Evolutionary conservation across 306 rosid genomes (phyloP).

Genomic region (Pyrus bretschneideri): DNA sequence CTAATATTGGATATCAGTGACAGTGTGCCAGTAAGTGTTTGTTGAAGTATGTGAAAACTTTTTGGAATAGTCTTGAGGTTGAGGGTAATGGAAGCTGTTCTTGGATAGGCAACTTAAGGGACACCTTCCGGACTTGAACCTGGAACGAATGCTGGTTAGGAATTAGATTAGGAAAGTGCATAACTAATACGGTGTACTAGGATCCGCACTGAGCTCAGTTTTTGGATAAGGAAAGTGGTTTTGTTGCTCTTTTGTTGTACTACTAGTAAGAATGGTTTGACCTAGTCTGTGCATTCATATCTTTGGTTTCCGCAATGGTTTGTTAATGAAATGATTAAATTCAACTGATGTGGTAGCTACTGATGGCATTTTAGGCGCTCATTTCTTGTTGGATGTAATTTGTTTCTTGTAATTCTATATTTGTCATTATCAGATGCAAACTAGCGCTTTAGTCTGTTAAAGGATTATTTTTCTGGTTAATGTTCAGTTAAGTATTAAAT

Average conservation of each 20-base stretch:
- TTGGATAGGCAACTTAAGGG: not conserved
- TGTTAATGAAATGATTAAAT: not conserved
- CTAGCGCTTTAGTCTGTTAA: no score
- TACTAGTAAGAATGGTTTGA: not conserved
- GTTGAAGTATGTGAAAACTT: not conserved
- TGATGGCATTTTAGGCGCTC: not conserved
- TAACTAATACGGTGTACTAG: not conserved
- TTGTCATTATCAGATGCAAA: no score
- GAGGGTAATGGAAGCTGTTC: not conserved
- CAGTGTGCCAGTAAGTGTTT: no score
- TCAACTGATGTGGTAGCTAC: not conserved
- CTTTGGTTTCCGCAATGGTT: not conserved
- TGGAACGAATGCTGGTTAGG: not conserved
- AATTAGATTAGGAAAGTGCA: not conserved
- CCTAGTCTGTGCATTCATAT: not conserved
- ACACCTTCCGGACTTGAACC: not conserved
- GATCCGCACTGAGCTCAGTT: not conserved
- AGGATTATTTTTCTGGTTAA: no score
- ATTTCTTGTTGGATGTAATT: no score
- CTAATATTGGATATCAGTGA: no score
- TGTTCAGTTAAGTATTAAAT: not conserved
- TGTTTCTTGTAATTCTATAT: no score
- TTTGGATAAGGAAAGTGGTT: not conserved
- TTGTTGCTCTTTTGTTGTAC: not conserved
- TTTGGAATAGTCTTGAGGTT: not conserved